Base-by-base conservation (phyloP, 305 asterid species). In the Fraxinus sp. region DNA sequence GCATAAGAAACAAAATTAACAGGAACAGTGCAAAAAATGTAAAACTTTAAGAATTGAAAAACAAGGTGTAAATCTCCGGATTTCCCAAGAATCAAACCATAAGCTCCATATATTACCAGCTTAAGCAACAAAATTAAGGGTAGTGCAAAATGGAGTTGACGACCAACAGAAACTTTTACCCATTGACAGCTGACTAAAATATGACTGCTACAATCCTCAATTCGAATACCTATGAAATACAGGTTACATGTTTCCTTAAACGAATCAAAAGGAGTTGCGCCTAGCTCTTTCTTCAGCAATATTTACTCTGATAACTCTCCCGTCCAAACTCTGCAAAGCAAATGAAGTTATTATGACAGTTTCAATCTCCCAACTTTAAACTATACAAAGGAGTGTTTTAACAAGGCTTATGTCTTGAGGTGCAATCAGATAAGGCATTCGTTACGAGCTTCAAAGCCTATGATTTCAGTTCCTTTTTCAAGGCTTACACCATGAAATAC, bases 231-330 rank as follows among this genome's bases (percentile, higher is more conserved):
- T 79, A 77, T 52, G 11, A 59, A 78, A 62, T 46, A 64, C 41
- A 46, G 32, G 37, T 18, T 32, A 35, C 18, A 7, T 14, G 43
- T 13, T 4, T 64, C 78, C 71, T 62, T 46, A 7, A 64, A 75
- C 84, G 43, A 74, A 82, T 87, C 87, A 92, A 80, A 82, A 90
- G 37, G 86, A 8, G 79, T 73, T 32, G 57, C 93, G 92, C 87
- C 93, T 85, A 16, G 95, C 96, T 80, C 91, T 88, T 85, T 89
- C 96, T 71, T 87, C 93, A 0, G 99, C 99, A 66, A 86, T 90
- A 83, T 88, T 95, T 64, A 93, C 98, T 79, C 92, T 89, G 75
- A 96, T 90, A 7, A 92, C 77, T 82, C 99, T 90, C 78, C 98
- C 98, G 7, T 91, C 98, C 91, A 96, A 43, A 82, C 73, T 85